Evolutionary conservation across 2,329 filamentous ascomycete genomes (phyloP).

Genomic region (Magnaporthiopsis rhizophila): DNA sequence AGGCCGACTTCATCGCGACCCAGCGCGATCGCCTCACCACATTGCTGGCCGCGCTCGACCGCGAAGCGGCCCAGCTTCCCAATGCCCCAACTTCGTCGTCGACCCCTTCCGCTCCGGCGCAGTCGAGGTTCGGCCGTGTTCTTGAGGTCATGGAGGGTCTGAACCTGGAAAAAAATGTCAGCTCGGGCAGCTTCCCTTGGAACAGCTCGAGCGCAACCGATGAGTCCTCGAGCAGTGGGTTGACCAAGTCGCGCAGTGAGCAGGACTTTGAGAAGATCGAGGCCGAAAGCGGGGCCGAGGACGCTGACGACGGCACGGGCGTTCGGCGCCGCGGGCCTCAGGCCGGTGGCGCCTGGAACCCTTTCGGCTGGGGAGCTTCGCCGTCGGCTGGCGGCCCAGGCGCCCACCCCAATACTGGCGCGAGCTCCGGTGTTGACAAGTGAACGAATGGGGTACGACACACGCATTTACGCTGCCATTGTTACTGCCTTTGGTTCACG

Average conservation of each 20-base stretch:
- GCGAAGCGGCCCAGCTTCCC: slow-evolving; percentile 59
- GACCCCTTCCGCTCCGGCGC: background rate
- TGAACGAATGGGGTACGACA: background rate
- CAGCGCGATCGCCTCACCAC: slow-evolving; percentile 72
- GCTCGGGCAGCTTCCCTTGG: slow-evolving; percentile 5
- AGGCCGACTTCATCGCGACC: slow-evolving; percentile 66
- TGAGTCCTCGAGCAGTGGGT: slow-evolving; percentile 40
- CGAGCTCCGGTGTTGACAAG: slow-evolving; percentile 31
- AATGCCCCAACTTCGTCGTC: slow-evolving; percentile 1
- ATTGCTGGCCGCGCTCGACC: slow-evolving; percentile 69
- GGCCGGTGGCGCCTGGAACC: slow-evolving; percentile 36
- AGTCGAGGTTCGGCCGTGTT: background rate
- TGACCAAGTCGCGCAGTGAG: slow-evolving; percentile 79
- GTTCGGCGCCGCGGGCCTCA: slow-evolving; percentile 19
- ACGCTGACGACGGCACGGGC: slow-evolving; percentile 18
- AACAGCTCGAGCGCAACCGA: slow-evolving; percentile 11
- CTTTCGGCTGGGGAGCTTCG: slow-evolving; percentile 35
- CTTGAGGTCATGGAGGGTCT: slow-evolving; percentile 3
- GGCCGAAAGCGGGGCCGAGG: slow-evolving; percentile 56
- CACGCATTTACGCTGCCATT: background rate
- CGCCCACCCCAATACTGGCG: slow-evolving; percentile 14
- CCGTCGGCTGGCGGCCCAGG: background rate
- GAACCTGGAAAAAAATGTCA: background rate
- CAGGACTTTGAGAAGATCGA: slow-evolving; percentile 82
- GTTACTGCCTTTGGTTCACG: background rate